phyloP scores from a whole-genome alignment of 2,329 filamentous ascomycete genomes.

The Parastagonospora nodorum region DNA sequence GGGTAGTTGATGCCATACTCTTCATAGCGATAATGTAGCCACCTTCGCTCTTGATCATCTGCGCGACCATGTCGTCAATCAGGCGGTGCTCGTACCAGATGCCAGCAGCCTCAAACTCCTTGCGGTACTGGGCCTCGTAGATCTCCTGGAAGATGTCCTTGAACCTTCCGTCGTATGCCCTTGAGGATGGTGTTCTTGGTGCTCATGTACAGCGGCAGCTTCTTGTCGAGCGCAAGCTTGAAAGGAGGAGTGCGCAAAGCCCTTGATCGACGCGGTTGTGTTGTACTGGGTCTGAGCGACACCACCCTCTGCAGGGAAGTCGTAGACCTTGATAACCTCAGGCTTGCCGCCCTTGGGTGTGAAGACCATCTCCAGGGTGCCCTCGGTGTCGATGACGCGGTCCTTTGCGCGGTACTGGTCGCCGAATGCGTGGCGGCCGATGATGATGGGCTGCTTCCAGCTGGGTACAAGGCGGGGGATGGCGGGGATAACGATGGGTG shows the following conservation, averaged over 20 bases:
- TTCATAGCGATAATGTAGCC: constrained; percentile 98
- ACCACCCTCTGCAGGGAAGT: constrained; percentile 85
- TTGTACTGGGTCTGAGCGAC: constrained; percentile 98
- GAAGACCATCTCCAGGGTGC: constrained; percentile 93
- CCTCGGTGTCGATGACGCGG: constrained; percentile 77
- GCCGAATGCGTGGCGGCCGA: constrained; percentile 96
- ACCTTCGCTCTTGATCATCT: constrained; percentile 99
- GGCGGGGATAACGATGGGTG: constrained; percentile 93
- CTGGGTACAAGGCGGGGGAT: constrained; percentile 93
- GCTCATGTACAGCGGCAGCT: constrained; percentile 97
- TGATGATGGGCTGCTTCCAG: constrained; percentile 99
- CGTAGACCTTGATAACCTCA: constrained; percentile 85
- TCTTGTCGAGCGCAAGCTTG: constrained; percentile 89
- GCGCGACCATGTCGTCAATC: constrained; percentile 99
- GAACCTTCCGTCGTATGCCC: constrained; percentile 97
- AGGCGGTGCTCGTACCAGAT: constrained; percentile 99
- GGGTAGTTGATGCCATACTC: constrained; percentile 61
- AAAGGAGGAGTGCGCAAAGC: constrained; percentile 97
- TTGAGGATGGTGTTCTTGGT: constrained; percentile 99
- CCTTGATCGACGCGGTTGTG: constrained; percentile 91
- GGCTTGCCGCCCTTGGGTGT: constrained; percentile 81
- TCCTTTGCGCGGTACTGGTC: constrained; percentile 99
- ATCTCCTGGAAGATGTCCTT: constrained; percentile 99
- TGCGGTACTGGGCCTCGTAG: constrained; percentile 85
- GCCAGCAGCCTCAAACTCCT: constrained; percentile 83